Percentiles rank a stretch among this genome's conserved stretches.
These are phyloP conservation scores for Torulaspora maleeae DNA, from an alignment of 805 yeast species.

Conservation along the genomic window DNA sequence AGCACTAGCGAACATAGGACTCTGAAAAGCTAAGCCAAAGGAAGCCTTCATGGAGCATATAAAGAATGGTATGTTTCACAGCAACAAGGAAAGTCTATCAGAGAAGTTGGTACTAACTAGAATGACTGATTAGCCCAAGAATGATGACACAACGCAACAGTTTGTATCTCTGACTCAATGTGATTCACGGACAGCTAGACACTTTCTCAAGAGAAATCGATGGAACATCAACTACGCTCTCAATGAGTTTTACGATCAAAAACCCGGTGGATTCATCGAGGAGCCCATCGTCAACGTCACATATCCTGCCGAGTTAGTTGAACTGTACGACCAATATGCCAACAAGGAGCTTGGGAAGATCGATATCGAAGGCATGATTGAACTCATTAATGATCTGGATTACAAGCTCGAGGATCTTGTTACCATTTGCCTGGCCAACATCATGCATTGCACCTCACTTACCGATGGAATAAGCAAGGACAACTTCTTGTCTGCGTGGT, in stretches of 20 bases:
- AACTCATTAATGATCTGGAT: conserved; percentile 60
- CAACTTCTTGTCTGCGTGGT: conserved; percentile 26
- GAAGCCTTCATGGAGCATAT: background rate
- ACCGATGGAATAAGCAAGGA: conserved; percentile 21
- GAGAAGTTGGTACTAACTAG: background rate
- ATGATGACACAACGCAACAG: conserved; percentile 2
- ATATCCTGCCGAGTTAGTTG: conserved; percentile 21
- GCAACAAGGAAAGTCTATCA: background rate
- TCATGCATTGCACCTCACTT: conserved; percentile 43
- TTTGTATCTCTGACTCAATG: conserved; percentile 27
- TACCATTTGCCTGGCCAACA: conserved; percentile 65
- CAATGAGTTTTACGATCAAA: conserved; percentile 33
- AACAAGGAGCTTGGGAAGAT: conserved; percentile 39
- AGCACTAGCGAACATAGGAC: background rate
- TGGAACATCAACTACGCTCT: conserved; percentile 32
- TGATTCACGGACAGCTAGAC: conserved; percentile 17
- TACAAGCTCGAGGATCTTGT: conserved; percentile 70
- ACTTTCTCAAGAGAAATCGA: conserved; percentile 24
- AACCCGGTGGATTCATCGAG: conserved; percentile 21
- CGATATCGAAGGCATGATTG: conserved; percentile 74
- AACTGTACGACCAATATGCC: conserved; percentile 19
- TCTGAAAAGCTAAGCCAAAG: background rate
- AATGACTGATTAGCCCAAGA: background rate
- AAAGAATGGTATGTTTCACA: background rate
- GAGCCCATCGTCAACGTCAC: conserved; percentile 3